Conservation (phyloP, 805 yeast species). For the Myxozyma nipponensis region DNA sequence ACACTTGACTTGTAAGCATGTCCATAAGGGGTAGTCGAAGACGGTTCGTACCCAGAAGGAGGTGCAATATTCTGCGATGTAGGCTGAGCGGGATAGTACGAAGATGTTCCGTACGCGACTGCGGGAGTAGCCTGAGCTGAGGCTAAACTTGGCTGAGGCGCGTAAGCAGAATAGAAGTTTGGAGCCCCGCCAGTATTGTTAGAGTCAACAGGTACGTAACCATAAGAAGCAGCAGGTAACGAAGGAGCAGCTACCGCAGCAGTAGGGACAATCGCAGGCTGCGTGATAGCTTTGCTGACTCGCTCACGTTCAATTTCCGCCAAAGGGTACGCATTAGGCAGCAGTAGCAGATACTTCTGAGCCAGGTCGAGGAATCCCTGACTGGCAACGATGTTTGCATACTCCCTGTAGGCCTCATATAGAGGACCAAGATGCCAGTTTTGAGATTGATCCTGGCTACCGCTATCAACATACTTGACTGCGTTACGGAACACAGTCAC, state of each 20-base stretch:
- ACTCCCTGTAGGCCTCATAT: conserved; percentile 69
- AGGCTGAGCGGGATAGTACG: conserved; percentile 6
- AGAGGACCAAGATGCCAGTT: conserved; percentile 47
- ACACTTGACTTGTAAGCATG: conserved; percentile 21
- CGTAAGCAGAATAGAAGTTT: background rate
- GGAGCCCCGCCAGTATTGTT: background rate
- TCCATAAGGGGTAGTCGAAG: conserved; percentile 14
- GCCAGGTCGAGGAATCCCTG: conserved; percentile 85
- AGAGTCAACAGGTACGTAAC: background rate
- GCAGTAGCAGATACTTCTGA: conserved; percentile 56
- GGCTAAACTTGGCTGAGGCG: background rate
- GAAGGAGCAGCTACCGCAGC: conserved; percentile 13
- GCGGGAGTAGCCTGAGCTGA: background rate
- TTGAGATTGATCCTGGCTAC: conserved; percentile 25
- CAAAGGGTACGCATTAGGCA: conserved; percentile 72
- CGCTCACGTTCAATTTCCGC: conserved; percentile 72
- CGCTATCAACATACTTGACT: conserved; percentile 30
- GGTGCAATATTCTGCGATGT: conserved; percentile 15
- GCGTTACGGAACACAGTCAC: conserved; percentile 67
- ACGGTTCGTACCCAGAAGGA: conserved; percentile 1
- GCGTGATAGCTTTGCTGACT: conserved; percentile 58
- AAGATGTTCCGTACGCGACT: background rate
- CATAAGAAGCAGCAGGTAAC: background rate
- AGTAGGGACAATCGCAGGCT: conserved; percentile 10
- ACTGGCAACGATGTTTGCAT: conserved; percentile 71